Conservation (phyloP, 768 basidiomycete genomes). For the Agrocybe praecox region DNA sequence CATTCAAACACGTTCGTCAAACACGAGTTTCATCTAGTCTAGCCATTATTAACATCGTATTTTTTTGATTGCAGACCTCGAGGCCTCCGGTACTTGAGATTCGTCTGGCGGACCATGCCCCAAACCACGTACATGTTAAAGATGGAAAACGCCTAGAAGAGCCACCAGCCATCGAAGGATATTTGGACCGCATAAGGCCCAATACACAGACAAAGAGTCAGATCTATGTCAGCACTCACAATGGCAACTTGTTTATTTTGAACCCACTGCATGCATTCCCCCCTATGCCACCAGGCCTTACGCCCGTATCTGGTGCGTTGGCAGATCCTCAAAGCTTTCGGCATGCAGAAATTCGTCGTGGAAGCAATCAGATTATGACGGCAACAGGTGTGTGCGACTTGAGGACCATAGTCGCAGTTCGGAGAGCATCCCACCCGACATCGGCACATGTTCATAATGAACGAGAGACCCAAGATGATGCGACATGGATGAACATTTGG, state of each 20-base stretch:
- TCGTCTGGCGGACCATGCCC: conserved; percentile 71
- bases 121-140: conserved; percentile 46
- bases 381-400: conserved; percentile 77
- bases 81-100: conserved; percentile 67
- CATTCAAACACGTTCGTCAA: conserved; percentile 64
- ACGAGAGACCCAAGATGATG: conserved; percentile 31
- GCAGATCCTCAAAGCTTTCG: conserved; percentile 40
- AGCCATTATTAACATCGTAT: not conserved
- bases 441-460: conserved; percentile 39
- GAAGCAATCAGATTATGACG: conserved; percentile 60
- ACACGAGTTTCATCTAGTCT: not conserved
- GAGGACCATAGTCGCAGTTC: conserved; percentile 63
- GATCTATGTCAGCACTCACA: conserved; percentile 72
- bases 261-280: conserved; percentile 56
- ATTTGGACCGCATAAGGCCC: conserved; percentile 70
- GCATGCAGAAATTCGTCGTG: conserved; percentile 60
- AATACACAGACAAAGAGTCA: conserved; percentile 58
- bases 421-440: conserved; percentile 57
- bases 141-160: conserved; percentile 59
- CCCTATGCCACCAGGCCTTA: conserved; percentile 67
- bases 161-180: conserved; percentile 87
- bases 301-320: conserved; percentile 26
- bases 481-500: conserved; percentile 32
- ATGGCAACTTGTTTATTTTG: conserved; percentile 71
- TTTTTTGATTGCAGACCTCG: conserved; percentile 27